Percentiles rank a stretch among this genome's conserved stretches.
Conservation (phyloP, 805 yeast species). For the Torulaspora quercuum region DNA sequence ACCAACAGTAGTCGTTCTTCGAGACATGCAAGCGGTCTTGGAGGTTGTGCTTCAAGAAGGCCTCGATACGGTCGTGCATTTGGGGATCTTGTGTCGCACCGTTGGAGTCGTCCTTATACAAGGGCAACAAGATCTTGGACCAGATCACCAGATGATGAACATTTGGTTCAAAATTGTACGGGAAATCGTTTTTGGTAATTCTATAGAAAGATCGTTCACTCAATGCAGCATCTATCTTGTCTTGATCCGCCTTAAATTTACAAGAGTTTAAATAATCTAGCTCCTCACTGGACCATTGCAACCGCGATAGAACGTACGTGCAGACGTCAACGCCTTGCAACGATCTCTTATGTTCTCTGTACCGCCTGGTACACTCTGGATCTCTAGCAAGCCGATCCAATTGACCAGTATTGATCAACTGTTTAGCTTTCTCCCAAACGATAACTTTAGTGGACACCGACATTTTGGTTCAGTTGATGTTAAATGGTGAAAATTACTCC, state of each 20-base stretch:
- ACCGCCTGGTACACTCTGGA: slow-evolving; percentile 41
- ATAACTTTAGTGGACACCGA: no score
- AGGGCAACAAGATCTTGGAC: slow-evolving; percentile 55
- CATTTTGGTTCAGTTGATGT: no score
- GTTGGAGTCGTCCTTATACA: slow-evolving; percentile 42
- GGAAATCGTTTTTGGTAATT: slow-evolving; percentile 58
- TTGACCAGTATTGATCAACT: slow-evolving; percentile 41
- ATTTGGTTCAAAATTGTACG: slow-evolving; percentile 54
- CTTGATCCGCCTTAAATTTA: slow-evolving; percentile 21
- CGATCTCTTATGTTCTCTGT: slow-evolving; percentile 44
- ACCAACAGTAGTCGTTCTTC: slow-evolving; percentile 53
- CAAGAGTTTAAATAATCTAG: slow-evolving; percentile 20
- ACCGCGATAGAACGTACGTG: slow-evolving; percentile 47
- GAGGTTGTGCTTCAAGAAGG: slow-evolving; percentile 48
- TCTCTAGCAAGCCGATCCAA: slow-evolving; percentile 51
- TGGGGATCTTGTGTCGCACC: slow-evolving; percentile 29
- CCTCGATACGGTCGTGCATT: slow-evolving; percentile 45
- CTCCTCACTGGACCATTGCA: slow-evolving; percentile 48
- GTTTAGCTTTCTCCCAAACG: slow-evolving; percentile 44
- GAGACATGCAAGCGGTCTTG: slow-evolving; percentile 21
- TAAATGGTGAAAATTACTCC: slow-evolving; percentile 5
- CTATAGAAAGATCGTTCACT: slow-evolving; percentile 35
- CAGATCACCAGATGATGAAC: slow-evolving; percentile 62
- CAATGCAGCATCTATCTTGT: slow-evolving; percentile 27
- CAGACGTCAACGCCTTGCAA: slow-evolving; percentile 44